These are phyloP conservation scores for Penicillium soppii DNA, from an alignment of 495 filamentous ascomycete species.

Conservation along the genomic window DNA sequence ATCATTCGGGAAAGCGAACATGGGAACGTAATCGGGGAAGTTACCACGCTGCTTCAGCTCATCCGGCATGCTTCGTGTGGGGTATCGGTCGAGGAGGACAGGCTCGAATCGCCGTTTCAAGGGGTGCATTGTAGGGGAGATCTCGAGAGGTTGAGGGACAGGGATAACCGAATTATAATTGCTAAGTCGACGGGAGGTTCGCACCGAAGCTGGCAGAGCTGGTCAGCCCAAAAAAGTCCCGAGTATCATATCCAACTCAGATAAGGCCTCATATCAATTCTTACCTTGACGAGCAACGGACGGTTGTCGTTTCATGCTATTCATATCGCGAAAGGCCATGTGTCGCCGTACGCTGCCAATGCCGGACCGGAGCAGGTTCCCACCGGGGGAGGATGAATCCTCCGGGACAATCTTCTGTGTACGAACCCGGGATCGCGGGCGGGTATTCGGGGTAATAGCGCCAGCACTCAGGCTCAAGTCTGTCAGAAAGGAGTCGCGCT, in stretches of 20 bases:
- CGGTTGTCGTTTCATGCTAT: conserved; percentile 87
- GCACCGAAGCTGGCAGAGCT: conserved; percentile 67
- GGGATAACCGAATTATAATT: conserved; percentile 99
- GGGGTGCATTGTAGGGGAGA: conserved; percentile 92
- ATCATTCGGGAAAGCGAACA: conserved; percentile 99
- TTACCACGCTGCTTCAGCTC: conserved; percentile 76
- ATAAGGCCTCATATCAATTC: conserved; percentile 32
- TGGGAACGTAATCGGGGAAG: conserved; percentile 96
- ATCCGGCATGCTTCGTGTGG: conserved; percentile 77
- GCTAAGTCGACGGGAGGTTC: conserved; percentile 84
- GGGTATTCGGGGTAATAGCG: conserved; percentile 66
- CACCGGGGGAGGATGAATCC: conserved; percentile 50
- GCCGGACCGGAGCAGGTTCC: conserved; percentile 48
- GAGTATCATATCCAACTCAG: not conserved
- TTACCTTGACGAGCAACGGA: conserved; percentile 74
- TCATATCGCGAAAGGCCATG: conserved; percentile 91
- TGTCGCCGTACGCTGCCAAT: conserved; percentile 81
- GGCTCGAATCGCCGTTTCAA: conserved; percentile 92
- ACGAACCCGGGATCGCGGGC: conserved; percentile 70
- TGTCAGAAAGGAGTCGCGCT: conserved; percentile 89
- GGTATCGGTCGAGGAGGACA: conserved; percentile 90
- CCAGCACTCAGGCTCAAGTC: conserved; percentile 90
- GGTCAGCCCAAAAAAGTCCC: too few species aligned
- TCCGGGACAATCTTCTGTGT: conserved; percentile 81
- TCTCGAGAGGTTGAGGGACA: conserved; percentile 82